Base-by-base conservation (phyloP, 73 alveolate species). In the Paramecium bursaria region DNA sequence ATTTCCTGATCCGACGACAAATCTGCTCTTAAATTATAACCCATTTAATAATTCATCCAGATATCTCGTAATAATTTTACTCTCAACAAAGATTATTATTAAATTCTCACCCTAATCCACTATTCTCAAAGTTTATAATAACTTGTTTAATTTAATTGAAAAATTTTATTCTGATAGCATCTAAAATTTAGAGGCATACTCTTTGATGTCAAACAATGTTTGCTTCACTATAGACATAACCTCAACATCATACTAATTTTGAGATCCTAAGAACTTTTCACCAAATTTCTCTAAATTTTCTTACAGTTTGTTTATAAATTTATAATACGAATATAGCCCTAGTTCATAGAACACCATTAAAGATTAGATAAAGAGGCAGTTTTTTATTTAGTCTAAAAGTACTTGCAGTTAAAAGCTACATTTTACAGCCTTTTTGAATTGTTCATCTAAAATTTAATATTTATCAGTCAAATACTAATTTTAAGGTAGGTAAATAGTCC, bases 31-130 rank as follows among this genome's bases (percentile, higher is more conserved):
- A 2, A 67, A 67, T 5, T 67, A 2, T 21, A 39, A 35, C 13
- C 17, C 26, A 13, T 67, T 26, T 42, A 67, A 42, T 42, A 79
- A 54, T 9, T 55, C 26, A 26, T 53, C 27, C 7, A 79, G 30
- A 39, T 79, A 79, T 53, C 54, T 79, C 11, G 76, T 67, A 10
- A 57, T 55, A 22, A 79, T 54, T 25, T 79, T 79, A 2, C 73
- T 48, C 51, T 79, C 76, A 39, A 61, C 75, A 42, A 79, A 79
- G 1, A 79, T 35, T 19, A 79, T 11, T 1, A 67, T 10, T 7
- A 30, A 26, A 1, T 54, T 35, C 22, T 67, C 6, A 1, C 19
- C 30, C 4, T 67, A 23, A 31, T 67, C 15, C 3, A 39, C 44
- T 67, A 67, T 67, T 39, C 22, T 19, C 6, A 6, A 1, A 3